These are phyloP conservation scores for Ophiostoma quercus DNA, from an alignment of 2,329 filamentous ascomycete species.

Conservation along the genomic window DNA sequence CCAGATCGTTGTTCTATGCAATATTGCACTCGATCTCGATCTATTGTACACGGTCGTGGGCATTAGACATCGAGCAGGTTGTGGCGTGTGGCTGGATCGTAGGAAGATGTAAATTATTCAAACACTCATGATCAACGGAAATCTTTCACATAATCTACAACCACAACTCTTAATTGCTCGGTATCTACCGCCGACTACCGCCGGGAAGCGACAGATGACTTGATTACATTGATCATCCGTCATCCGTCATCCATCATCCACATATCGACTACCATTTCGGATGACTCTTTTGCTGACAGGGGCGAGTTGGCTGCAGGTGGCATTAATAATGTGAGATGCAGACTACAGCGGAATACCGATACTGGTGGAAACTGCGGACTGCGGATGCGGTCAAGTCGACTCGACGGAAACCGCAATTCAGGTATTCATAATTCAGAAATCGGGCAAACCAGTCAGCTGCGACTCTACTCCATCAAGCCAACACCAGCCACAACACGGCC, in stretches of 20 bases:
- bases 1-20: background rate
- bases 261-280: background rate
- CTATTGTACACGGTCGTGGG: background rate
- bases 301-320: background rate
- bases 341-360: background rate
- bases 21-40: background rate
- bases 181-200: background rate
- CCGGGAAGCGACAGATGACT: background rate
- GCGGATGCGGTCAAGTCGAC: no score
- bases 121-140: background rate
- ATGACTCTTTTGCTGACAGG: background rate
- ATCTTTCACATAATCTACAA: background rate
- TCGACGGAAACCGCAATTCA: background rate
- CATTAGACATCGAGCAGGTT: background rate
- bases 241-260: background rate
- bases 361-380: background rate
- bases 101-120: background rate
- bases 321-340: background rate
- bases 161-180: background rate
- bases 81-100: background rate
- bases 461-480: background rate
- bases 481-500: slow-evolving; percentile 2
- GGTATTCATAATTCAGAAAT: background rate
- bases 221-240: background rate
- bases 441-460: background rate